Percentiles rank a stretch among this genome's conserved stretches.
Evolutionary conservation across 306 rosid genomes (phyloP).

Genomic region (Rosa multiflora): DNA sequence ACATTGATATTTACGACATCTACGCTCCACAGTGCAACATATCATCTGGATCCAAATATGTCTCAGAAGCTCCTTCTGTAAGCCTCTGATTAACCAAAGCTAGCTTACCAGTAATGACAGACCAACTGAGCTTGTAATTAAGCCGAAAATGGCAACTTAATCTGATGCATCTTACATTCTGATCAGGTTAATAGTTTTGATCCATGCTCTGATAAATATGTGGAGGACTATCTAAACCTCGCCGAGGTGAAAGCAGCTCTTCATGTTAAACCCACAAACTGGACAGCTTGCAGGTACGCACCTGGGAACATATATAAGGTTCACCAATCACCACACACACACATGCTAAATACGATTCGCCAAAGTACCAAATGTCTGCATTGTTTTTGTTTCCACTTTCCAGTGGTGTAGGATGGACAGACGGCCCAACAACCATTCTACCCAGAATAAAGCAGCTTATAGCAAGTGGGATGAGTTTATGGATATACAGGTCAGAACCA

Average conservation of each 20-base stretch:
- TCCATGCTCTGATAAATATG: not conserved
- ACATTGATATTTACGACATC: slow-evolving; percentile 35
- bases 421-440: slow-evolving; percentile 18
- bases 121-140: not conserved
- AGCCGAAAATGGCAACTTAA: not conserved
- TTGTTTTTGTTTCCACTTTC: slow-evolving; percentile 2
- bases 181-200: not conserved
- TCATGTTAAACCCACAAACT: slow-evolving; percentile 38
- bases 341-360: not conserved
- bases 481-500: slow-evolving; percentile 24
- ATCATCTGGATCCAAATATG: slow-evolving; percentile 3
- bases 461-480: slow-evolving; percentile 22
- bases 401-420: slow-evolving; percentile 18
- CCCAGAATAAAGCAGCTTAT: slow-evolving; percentile 21
- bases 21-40: slow-evolving; percentile 42
- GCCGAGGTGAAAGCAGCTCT: slow-evolving; percentile 47
- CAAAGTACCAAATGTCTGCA: not conserved
- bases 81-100: not conserved
- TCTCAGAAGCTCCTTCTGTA: not conserved
- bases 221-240: not conserved
- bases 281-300: not conserved
- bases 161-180: not conserved
- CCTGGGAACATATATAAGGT: slow-evolving; percentile 3
- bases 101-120: not conserved
- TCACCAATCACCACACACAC: too few species aligned